phyloP scores from a whole-genome alignment of 2,329 filamentous ascomycete species.

The Neonectria neomacrospora region DNA sequence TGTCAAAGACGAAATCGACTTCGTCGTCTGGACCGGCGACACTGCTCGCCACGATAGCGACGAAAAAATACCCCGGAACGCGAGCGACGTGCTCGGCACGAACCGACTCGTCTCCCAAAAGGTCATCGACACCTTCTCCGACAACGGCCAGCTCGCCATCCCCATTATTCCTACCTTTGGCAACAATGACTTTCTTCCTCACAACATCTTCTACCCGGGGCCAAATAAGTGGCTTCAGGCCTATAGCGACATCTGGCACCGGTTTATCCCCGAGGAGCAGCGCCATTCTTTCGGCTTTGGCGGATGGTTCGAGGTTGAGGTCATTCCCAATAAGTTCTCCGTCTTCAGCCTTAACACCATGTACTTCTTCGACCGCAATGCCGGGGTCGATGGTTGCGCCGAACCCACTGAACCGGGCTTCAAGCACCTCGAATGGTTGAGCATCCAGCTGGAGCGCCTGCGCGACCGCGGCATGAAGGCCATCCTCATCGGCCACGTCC shows the following conservation, averaged over 20 bases:
- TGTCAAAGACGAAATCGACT: conserved; percentile 82
- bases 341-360: conserved; percentile 96
- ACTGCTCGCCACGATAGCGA: conserved; percentile 91
- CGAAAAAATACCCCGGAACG: conserved; percentile 78
- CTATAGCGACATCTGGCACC: conserved; percentile 82
- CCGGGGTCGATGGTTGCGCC: conserved; percentile 90
- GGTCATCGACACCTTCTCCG: conserved; percentile 79
- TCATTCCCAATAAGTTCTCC: conserved; percentile 84
- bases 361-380: conserved; percentile 95
- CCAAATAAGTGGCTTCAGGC: conserved; percentile 87
- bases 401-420: conserved; percentile 85
- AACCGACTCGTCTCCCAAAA: conserved; percentile 82
- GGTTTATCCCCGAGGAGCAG: conserved; percentile 92
- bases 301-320: conserved; percentile 95
- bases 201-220: conserved; percentile 89
- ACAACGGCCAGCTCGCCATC: conserved; percentile 69
- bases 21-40: conserved; percentile 93
- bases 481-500: conserved; percentile 93
- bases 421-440: conserved; percentile 95
- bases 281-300: conserved; percentile 90
- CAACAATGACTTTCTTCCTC: conserved; percentile 97
- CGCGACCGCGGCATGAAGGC: conserved; percentile 90
- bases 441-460: conserved; percentile 85
- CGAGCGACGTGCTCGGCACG: conserved; percentile 78
- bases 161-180: conserved; percentile 92